These are phyloP conservation scores for Paraphoma sp. DNA, from an alignment of 2,329 filamentous ascomycete genomes.

Conservation along the genomic window DNA sequence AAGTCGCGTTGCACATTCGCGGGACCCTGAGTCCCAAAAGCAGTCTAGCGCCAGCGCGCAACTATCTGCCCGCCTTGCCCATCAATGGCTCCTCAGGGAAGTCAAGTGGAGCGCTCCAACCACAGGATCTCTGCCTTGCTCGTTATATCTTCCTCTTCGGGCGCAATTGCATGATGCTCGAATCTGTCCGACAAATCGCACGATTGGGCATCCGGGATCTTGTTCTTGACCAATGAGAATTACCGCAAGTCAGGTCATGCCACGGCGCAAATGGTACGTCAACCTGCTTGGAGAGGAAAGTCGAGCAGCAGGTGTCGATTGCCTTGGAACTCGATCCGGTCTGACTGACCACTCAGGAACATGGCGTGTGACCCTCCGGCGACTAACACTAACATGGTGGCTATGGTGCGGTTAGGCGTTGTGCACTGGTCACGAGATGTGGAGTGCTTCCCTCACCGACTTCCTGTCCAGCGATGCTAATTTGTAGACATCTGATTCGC, in stretches of 20 bases:
- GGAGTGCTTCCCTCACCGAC: too few species aligned
- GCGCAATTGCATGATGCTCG: neutral
- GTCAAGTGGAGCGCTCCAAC: neutral
- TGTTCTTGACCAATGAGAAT: neutral
- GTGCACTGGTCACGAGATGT: too few species aligned
- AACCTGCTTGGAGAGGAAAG: neutral
- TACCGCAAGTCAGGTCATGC: neutral
- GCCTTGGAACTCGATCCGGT: neutral
- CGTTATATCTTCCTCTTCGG: neutral
- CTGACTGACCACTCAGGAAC: neutral
- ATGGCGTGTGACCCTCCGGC: too few species aligned
- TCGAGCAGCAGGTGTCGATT: neutral
- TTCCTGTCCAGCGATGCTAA: too few species aligned
- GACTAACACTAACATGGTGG: too few species aligned
- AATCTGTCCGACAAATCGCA: neutral
- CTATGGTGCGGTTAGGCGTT: too few species aligned
- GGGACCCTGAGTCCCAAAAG: conserved; percentile 15
- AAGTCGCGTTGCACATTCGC: neutral
- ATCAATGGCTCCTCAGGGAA: neutral
- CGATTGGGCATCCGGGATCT: neutral
- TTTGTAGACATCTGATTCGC: too few species aligned
- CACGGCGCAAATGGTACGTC: neutral
- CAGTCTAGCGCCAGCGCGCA: conserved; percentile 4
- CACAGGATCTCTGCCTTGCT: neutral
- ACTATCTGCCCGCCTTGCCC: neutral